Evolutionary conservation across 345 rosid species (phyloP), one percentile per base, ranked within the genome.

Genomic region (Brassica juncea): DNA sequence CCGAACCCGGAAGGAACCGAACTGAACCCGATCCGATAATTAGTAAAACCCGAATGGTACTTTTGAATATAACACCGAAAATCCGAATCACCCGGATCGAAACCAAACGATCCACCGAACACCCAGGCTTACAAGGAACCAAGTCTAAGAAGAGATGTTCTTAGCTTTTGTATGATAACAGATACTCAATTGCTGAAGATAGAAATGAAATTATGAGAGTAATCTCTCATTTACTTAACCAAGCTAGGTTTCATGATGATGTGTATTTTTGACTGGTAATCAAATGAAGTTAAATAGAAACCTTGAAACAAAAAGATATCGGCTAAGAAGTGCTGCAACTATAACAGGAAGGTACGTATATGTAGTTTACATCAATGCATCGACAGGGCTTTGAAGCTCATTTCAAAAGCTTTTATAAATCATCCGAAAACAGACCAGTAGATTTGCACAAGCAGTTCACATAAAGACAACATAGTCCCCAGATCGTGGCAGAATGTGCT

Each of bases 361-460:
- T 65, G 57, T 35, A 71, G 78, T 73, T 68, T 79, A 68, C 74
- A 79, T 60, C 34, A 52, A 79, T 61, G 59, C 66, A 52, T 19
- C 23, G 67, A 52, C 67, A 74, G 35, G 70, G 16, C 65, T 60
- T 61, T 15, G 78, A 34, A 73, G 16, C 70, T 59, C 74, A 8
- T 8, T 66, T 80, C 79, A 61, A 12, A 63, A 47, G 1, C 35
- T 21, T 25, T 21, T 25, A 49, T 49, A 4, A 47, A 7, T 49
- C 15, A 66, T 66, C 68, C 5, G 4, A 47, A 47, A 66, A 68
- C 74, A 78, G 31, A 55, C 8, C 8, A 2, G n/a, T 21, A 52
- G 62, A 74, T 34, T 79, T 44, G 74, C 74, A 68, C 69, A 73
- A 79, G 8, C 58, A 74, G 71, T 59, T 28, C 35, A 62, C 27